Evolutionary conservation across 2,329 filamentous ascomycete genomes (phyloP), one percentile per base, ranked within the genome.

Genomic region (Talaromyces atroroseus): DNA sequence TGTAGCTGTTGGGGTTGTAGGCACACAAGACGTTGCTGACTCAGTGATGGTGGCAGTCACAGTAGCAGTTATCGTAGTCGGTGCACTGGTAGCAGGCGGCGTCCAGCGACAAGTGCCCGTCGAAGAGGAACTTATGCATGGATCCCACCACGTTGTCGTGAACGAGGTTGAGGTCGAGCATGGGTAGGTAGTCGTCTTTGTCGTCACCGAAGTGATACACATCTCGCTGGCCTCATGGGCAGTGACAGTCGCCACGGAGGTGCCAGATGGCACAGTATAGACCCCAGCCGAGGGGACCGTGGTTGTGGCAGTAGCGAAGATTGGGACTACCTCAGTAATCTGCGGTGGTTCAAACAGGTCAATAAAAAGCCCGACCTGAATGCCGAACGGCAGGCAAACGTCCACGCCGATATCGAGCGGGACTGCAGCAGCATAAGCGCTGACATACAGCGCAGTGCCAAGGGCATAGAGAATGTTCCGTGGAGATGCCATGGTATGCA

Each of bases 181-280:
- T 5, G 48, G 48, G 20, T 50, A 50, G n/a, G 48, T 50, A 1
- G 48, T 50, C 20, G 48, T 40, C 18, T 20, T 50, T 1, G 48
- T 50, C 10, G 48, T 50, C 32, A 50, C 48, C n/a, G 48, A 50
- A 40, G 48, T 38, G 16, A 50, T 29, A 18, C 48, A 34, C 48
- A 50, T 8, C 20, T 50, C 48, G 12, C 18, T 50, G 14, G 48
- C 16, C 18, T 20, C 18, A 3, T 34, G 3, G 10, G 32, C 48
- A 24, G 32, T 50, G 4, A 38, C 12, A 11, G 5, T 11, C 8
- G 24, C 11, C 2, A 18, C 6, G 14, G 48, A 50, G 20, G 40
- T 50, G 11, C 48, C 48, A 18, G 48, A 20, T 36, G 48, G 48
- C 23, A 50, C n/a, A 6, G 48, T 50, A 20, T 50, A 50, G 10